Conservation (phyloP, 2,329 filamentous ascomycete species). For the Exserohilum turcica region DNA sequence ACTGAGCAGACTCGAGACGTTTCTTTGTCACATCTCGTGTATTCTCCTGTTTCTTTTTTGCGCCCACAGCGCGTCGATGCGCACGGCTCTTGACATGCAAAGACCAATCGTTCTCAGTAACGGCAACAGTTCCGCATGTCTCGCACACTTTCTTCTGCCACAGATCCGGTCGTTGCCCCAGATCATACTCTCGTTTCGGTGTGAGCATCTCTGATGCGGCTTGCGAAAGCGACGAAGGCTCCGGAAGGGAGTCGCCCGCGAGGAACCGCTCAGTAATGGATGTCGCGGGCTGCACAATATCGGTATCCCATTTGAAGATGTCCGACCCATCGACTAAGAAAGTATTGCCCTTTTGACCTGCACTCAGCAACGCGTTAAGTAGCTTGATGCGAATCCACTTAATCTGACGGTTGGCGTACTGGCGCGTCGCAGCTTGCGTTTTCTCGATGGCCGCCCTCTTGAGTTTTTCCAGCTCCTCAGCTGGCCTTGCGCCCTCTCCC, state of each 20-base stretch:
- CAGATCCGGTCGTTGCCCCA: slow-evolving; percentile 50
- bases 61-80: slow-evolving; percentile 53
- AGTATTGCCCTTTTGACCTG: slow-evolving; percentile 61
- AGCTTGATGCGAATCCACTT: slow-evolving; percentile 88
- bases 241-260: slow-evolving; percentile 55
- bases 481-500: slow-evolving; percentile 29
- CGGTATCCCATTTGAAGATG: slow-evolving; percentile 62
- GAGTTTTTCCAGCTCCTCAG: slow-evolving; percentile 58
- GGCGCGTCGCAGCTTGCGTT: slow-evolving; percentile 81
- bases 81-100: slow-evolving; percentile 60
- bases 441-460: slow-evolving; percentile 68
- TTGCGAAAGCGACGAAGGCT: slow-evolving; percentile 60
- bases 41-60: slow-evolving; percentile 36
- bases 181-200: slow-evolving; percentile 59
- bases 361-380: slow-evolving; percentile 67
- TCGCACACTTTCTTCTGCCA: slow-evolving; percentile 68
- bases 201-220: slow-evolving; percentile 63
- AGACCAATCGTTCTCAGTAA: slow-evolving; percentile 63
- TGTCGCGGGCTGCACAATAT: slow-evolving; percentile 70
- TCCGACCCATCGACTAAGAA: slow-evolving; percentile 85
- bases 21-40: slow-evolving; percentile 2
- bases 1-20: slow-evolving; percentile 2
- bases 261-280: slow-evolving; percentile 69
- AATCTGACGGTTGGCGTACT: slow-evolving; percentile 84
- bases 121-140: slow-evolving; percentile 65